Evolutionary conservation across 2,329 filamentous ascomycete species (phyloP), one percentile per base, ranked within the genome.

Genomic region (Talaromyces funiculosus): DNA sequence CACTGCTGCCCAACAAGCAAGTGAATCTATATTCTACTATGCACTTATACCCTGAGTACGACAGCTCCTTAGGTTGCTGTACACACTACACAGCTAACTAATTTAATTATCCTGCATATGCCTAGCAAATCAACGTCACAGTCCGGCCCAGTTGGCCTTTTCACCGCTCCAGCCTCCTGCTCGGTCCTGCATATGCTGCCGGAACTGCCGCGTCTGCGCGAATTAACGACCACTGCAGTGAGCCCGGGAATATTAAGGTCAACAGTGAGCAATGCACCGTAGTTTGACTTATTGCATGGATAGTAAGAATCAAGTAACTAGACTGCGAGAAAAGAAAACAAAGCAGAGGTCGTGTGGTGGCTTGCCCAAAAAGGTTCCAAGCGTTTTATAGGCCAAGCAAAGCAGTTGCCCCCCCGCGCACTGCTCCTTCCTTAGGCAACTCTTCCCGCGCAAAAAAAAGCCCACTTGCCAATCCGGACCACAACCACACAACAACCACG

Each of bases 1-100:
- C 54, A 57, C 54, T 57, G 54, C 54, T 57, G 54, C 54, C 54
- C 54, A 45, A 57, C 54, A 49, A 33, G 31, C 31, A 12, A 33
- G 8, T 33, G 35, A 37, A 37, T 37, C 4, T 37, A n/a, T 14
- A 33, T 2, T n/a, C n/a, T 37, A 16, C 35, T 37, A 14, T 16
- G 35, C 12, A 37, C 12, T 12, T 33, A 12, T 33, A 33, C 35
- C n/a, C 35, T 37, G 14, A 14, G 35, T 14, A 37, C 12, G 14
- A n/a, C 35, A 4, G 10, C 3, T 37, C 35, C 35, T 37, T n/a
- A n/a, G n/a, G 35, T 37, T 3, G 35, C 3, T 14, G 35, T 14
- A 8, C 12, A 9, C 31, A 33, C 8, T 33, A 33, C 31, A 33
- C 31, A 33, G 31, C 8, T 10, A n/a, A n/a, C n/a, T n/a, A n/a